phyloP scores from a whole-genome alignment of 2,329 filamentous ascomycete species.

The Sclerotiophoma versabilis region DNA sequence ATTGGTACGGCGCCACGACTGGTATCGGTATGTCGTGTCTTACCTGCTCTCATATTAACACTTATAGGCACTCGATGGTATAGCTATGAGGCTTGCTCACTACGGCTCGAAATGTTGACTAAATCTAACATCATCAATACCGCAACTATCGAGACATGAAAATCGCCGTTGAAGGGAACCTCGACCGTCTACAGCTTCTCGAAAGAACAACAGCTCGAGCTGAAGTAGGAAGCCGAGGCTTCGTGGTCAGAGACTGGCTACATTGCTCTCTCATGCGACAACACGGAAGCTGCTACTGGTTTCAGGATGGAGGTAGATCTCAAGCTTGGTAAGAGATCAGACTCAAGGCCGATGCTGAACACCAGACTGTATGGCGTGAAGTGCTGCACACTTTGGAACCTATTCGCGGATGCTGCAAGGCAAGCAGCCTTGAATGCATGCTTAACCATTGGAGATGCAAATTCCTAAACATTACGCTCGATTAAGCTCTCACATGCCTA shows the following conservation, averaged over 20 bases:
- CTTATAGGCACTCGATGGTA: constrained; percentile 28
- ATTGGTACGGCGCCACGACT: constrained; percentile 59
- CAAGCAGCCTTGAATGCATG: not conserved
- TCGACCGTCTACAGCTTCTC: not conserved
- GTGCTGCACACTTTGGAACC: not conserved
- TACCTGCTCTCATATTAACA: not conserved
- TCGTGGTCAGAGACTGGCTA: constrained; percentile 21
- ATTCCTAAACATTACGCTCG: no score
- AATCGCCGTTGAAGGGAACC: constrained; percentile 4
- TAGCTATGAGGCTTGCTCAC: constrained; percentile 26
- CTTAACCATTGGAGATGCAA: no score
- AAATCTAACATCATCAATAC: constrained; percentile 12
- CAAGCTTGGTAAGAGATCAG: not conserved
- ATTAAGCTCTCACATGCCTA: no score
- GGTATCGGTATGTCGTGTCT: constrained; percentile 17
- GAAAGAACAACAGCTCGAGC: constrained; percentile 10
- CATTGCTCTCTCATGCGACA: constrained; percentile 1
- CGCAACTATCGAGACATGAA: constrained; percentile 16
- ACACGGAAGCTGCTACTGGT: not conserved
- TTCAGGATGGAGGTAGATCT: no score
- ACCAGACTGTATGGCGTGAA: not conserved
- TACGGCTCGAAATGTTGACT: constrained; percentile 21
- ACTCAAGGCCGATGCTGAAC: not conserved
- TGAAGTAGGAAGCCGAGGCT: constrained; percentile 14
- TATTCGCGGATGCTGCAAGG: no score